Evolutionary conservation across 768 basidiomycete genomes (phyloP).

Genomic region (Solioccasus polychromus): DNA sequence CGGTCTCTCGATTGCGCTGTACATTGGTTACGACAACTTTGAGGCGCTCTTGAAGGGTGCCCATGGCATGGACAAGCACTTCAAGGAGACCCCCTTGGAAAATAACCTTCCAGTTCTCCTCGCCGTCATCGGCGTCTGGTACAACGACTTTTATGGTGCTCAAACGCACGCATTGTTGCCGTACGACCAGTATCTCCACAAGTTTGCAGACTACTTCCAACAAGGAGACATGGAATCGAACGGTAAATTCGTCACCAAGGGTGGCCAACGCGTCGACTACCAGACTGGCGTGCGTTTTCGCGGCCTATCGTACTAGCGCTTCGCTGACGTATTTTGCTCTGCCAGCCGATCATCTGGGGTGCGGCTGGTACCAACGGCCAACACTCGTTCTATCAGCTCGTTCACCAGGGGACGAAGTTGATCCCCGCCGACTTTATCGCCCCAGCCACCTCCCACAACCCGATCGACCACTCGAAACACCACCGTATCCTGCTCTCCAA

Average conservation of each 20-base stretch:
- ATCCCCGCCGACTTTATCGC: slow-evolving; percentile 93
- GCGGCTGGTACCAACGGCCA: slow-evolving; percentile 98
- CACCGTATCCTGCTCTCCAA: slow-evolving; percentile 97
- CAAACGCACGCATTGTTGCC: slow-evolving; percentile 95
- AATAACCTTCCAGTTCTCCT: slow-evolving; percentile 89
- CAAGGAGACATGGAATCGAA: slow-evolving; percentile 99
- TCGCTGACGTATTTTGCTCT: not conserved
- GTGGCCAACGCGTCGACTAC: slow-evolving; percentile 89
- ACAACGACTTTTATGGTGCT: slow-evolving; percentile 97
- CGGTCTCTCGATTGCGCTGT: slow-evolving; percentile 90
- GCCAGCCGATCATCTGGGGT: slow-evolving; percentile 97
- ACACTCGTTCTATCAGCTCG: slow-evolving; percentile 98
- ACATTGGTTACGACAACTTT: slow-evolving; percentile 94
- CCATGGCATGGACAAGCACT: slow-evolving; percentile 97
- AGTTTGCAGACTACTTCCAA: slow-evolving; percentile 99
- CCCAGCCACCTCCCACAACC: slow-evolving; percentile 87
- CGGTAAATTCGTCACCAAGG: slow-evolving; percentile 95
- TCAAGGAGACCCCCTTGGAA: slow-evolving; percentile 84
- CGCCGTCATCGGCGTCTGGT: slow-evolving; percentile 93
- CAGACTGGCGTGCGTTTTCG: slow-evolving; percentile 82
- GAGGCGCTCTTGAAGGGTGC: slow-evolving; percentile 86
- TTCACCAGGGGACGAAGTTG: slow-evolving; percentile 91
- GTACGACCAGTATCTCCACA: slow-evolving; percentile 98
- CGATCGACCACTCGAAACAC: slow-evolving; percentile 81
- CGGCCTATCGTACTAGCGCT: not conserved